Evolutionary conservation across 2,329 filamentous ascomycete genomes (phyloP), one percentile per base, ranked within the genome.

Genomic region (Aspergillus chevalieri): DNA sequence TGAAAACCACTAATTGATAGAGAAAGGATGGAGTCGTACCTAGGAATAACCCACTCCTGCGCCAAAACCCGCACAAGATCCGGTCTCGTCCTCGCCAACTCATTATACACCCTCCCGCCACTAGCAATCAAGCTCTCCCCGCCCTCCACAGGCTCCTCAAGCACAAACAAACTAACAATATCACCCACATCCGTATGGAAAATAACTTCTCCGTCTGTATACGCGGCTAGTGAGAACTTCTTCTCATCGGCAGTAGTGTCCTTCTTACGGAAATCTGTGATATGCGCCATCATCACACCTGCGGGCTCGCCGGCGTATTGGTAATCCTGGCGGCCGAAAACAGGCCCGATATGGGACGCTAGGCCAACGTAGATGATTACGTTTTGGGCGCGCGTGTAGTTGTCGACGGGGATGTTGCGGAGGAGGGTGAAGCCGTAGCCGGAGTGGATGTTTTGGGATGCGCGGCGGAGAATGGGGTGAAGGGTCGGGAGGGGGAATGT

Each of bases 121-220:
- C 72, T 74, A 5, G 75, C 74, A 50, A 73, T 67, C 62, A 79
- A 68, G 52, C 73, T 76, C 43, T 72, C 59, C 0, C 78, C 78
- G 3, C 78, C 77, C 22, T 68, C 55, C 1, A 66, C 68, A 1
- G 76, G 72, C 14, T 66, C 65, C 15, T 65, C 64, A 1, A 76
- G 57, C 3, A 63, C 66, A 10, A 73, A 69, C 9, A 80, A 60
- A 9, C 74, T 70, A 5, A 80, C 69, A 4, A 80, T 69, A 54
- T 80, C 75, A 2, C 75, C 74, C 1, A 64, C 59, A 58, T 80
- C 76, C 0, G 77, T 80, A 57, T 79, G 78, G 49, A 78, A 79
- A 65, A 81, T 26, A n/a, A 58, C 41, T 14, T 52, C 47, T 5
- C 52, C 43, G 15, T 43, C 55, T 64, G 6, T 22, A 51, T 57